Evolutionary conservation across 2,329 filamentous ascomycete genomes (phyloP).

Genomic region (Lecanicillium sp.): DNA sequence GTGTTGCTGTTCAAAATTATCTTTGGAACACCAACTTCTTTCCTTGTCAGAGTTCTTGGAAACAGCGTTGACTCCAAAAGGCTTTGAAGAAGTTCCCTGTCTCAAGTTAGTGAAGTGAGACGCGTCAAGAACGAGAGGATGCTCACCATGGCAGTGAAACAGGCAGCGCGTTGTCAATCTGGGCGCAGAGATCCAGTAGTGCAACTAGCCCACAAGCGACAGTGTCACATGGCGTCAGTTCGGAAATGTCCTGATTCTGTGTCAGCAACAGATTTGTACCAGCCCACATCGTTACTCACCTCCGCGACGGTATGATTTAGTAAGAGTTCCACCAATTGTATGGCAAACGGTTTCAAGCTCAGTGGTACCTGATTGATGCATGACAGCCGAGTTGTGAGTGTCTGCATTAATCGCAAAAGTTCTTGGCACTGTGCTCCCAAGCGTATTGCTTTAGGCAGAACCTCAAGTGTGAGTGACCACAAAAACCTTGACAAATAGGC

Average conservation of each 20-base stretch:
- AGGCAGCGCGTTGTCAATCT: conserved; percentile 17
- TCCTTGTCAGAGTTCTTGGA: conserved; percentile 35
- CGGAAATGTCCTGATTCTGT: conserved; percentile 17
- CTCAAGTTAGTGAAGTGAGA: too few species aligned
- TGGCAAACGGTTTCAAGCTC: too few species aligned
- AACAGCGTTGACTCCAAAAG: conserved; percentile 61
- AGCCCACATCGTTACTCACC: conserved; percentile 15
- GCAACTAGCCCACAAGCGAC: conserved; percentile 21
- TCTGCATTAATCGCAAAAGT: conserved; percentile 32
- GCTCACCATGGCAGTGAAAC: conserved; percentile 18
- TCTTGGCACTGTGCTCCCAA: conserved; percentile 33
- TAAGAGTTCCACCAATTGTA: conserved; percentile 19
- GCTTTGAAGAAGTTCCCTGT: conserved; percentile 22
- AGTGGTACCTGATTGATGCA: too few species aligned
- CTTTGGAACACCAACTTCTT: conserved; percentile 19
- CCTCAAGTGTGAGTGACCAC: conserved; percentile 23
- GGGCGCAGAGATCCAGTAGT: conserved; percentile 22
- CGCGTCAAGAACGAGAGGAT: too few species aligned
- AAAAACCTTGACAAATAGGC: conserved; percentile 17
- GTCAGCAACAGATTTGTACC: background rate
- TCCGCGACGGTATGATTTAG: conserved; percentile 32
- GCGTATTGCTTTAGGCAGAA: conserved; percentile 23
- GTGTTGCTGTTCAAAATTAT: conserved; percentile 45
- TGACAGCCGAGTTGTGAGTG: conserved; percentile 17
- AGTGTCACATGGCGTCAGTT: conserved; percentile 17